Evolutionary conservation across 2,329 filamentous ascomycete species (phyloP).

Genomic region (Allantophomopsis lycopodina): DNA sequence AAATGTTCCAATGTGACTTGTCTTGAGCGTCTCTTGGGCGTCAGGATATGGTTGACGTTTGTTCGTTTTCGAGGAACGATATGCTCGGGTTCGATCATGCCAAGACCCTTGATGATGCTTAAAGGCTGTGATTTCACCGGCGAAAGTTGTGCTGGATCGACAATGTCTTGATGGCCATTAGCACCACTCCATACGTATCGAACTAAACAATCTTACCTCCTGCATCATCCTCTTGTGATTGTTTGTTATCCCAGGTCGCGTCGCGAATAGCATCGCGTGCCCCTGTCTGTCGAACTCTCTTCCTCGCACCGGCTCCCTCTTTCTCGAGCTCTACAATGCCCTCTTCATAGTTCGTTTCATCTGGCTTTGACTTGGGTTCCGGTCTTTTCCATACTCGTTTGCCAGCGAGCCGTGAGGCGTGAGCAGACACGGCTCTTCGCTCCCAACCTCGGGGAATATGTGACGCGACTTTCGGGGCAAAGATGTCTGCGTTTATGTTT

Average conservation of each 20-base stretch:
- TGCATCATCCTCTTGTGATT: background rate
- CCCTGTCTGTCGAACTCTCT: conserved; percentile 16
- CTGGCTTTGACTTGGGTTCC: conserved; percentile 2
- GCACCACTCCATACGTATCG: too few species aligned
- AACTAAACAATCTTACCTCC: background rate
- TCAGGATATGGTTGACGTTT: conserved; percentile 17
- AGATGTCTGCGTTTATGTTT: conserved; percentile 13
- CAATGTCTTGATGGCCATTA: background rate
- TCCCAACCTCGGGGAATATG: conserved; percentile 14
- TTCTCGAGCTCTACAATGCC: conserved; percentile 19
- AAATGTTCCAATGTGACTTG: conserved; percentile 5
- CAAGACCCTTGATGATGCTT: too few species aligned
- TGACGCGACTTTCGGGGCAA: conserved; percentile 9
- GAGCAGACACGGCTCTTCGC: conserved; percentile 14
- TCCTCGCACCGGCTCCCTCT: conserved; percentile 19
- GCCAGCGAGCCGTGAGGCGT: conserved; percentile 16
- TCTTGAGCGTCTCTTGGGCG: conserved; percentile 14
- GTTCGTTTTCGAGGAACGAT: conserved; percentile 17
- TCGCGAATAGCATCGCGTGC: conserved; percentile 20
- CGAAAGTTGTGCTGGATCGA: background rate
- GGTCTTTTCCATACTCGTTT: conserved; percentile 19
- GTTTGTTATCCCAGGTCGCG: conserved; percentile 15
- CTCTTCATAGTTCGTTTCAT: conserved; percentile 11
- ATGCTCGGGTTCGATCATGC: conserved; percentile 4
- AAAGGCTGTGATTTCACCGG: too few species aligned